Conservation (phyloP, 2,329 filamentous ascomycete species). For the Helicocarpus griseus region DNA sequence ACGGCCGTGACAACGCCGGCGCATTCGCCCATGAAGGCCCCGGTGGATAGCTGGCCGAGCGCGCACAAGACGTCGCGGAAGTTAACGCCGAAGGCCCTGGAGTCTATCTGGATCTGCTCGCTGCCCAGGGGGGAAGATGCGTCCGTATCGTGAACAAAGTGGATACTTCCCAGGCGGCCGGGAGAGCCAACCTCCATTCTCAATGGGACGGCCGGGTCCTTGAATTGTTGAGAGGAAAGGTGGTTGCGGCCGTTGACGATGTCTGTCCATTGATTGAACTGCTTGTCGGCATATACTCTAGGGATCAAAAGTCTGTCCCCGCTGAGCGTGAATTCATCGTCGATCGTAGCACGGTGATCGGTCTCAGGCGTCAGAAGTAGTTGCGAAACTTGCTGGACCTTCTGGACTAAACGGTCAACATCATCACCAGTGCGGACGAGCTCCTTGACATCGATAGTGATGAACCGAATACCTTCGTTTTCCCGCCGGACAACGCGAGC, state of each 20-base stretch:
- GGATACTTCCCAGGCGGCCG: slow-evolving; percentile 15
- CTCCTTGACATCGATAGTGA: slow-evolving; percentile 3
- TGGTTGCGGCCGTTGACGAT: neutral
- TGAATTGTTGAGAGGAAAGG: slow-evolving; percentile 3
- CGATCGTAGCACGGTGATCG: neutral
- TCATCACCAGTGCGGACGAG: neutral
- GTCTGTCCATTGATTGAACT: neutral
- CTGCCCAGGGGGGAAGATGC: neutral
- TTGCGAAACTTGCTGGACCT: neutral
- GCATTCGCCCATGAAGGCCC: slow-evolving; percentile 20
- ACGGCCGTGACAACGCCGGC: slow-evolving; percentile 17
- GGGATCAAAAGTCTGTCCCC: slow-evolving; percentile 1
- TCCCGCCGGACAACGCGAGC: slow-evolving; percentile 5
- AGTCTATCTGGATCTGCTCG: slow-evolving; percentile 19
- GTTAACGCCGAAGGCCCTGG: slow-evolving; percentile 21
- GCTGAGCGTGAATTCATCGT: slow-evolving; percentile 3
- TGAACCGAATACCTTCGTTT: neutral
- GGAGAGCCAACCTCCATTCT: slow-evolving; percentile 11
- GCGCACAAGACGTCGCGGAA: slow-evolving; percentile 20
- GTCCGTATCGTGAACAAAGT: slow-evolving; percentile 12
- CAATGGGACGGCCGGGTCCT: slow-evolving; percentile 5
- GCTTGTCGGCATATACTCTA: neutral
- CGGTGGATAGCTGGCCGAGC: slow-evolving; percentile 16
- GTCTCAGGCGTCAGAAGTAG: neutral
- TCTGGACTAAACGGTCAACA: neutral